These are phyloP conservation scores for Arbutus unedo DNA, from an alignment of 148 eudicot species.

Conservation along the genomic window DNA sequence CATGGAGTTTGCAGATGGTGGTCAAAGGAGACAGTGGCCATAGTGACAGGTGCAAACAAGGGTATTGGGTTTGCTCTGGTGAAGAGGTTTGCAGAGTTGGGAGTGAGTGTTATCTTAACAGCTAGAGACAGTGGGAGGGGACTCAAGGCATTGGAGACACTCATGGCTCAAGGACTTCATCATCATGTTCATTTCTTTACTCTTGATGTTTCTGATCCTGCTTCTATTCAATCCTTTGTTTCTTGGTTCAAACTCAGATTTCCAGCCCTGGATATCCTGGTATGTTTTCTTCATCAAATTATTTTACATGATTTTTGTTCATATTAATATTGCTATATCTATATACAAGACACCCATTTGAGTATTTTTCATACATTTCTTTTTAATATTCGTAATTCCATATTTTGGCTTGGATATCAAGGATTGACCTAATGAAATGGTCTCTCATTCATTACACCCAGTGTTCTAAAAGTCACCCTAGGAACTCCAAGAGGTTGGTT, in stretches of 20 bases:
- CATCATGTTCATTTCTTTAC: slow-evolving; percentile 38
- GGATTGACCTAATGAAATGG: too few species aligned
- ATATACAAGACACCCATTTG: neutral
- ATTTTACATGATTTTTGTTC: neutral
- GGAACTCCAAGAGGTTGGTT: too few species aligned
- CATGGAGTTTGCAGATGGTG: slow-evolving; percentile 60
- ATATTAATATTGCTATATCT: neutral
- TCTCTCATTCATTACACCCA: too few species aligned
- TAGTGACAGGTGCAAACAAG: slow-evolving; percentile 87
- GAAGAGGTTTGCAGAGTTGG: slow-evolving; percentile 58
- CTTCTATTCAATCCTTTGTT: slow-evolving; percentile 40
- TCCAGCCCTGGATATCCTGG: slow-evolving; percentile 54
- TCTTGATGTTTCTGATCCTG: slow-evolving; percentile 48
- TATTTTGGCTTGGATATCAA: too few species aligned
- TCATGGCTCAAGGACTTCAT: slow-evolving; percentile 36
- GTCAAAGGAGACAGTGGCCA: slow-evolving; percentile 69
- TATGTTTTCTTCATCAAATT: slow-evolving; percentile 22
- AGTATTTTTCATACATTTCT: neutral
- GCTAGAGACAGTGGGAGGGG: slow-evolving; percentile 62
- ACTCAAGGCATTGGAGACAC: slow-evolving; percentile 41
- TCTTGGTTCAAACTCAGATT: slow-evolving; percentile 44
- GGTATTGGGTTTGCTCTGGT: slow-evolving; percentile 76
- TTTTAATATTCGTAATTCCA: neutral
- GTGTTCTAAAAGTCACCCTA: too few species aligned
- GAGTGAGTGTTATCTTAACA: slow-evolving; percentile 70